phyloP scores from a whole-genome alignment of 116 monocot genomes.

The Trichopus zeylanicus region DNA sequence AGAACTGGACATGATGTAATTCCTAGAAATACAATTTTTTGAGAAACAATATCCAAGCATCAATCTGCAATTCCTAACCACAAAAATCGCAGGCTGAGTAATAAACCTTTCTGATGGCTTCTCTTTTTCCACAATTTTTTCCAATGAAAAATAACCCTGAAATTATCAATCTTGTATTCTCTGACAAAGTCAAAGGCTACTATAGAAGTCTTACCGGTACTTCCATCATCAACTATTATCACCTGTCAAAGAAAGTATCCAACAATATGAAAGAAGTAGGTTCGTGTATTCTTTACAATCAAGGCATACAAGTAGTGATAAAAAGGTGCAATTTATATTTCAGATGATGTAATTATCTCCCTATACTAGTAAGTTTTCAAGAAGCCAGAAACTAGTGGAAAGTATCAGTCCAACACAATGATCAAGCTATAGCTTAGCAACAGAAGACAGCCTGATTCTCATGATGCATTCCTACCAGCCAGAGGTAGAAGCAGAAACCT shows the following conservation, averaged over 20 bases:
- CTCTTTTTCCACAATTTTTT: conserved; percentile 95
- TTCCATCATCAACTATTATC: conserved; percentile 96
- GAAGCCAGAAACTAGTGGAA: background rate
- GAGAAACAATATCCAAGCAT: background rate
- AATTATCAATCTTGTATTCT: conserved; percentile 80
- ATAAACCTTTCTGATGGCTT: conserved; percentile 83
- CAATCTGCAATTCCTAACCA: background rate
- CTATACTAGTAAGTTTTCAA: too few relatives aligned
- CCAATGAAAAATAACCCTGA: conserved; percentile 79
- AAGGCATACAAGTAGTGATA: too few relatives aligned
- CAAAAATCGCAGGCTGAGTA: conserved; percentile 14
- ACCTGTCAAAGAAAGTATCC: conserved; percentile 36
- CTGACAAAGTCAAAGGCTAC: conserved; percentile 86
- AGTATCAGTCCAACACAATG: background rate
- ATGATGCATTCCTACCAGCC: too few relatives aligned
- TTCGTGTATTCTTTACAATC: too few relatives aligned
- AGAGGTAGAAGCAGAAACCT: too few relatives aligned
- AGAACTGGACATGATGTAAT: too few relatives aligned
- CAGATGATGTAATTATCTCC: background rate
- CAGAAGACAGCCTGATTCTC: too few relatives aligned
- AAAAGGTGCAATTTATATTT: too few relatives aligned
- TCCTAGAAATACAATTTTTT: conserved; percentile 2
- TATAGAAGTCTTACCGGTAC: conserved; percentile 76
- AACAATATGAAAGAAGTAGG: background rate
- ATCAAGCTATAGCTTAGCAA: too few relatives aligned